Evolutionary conservation across 371 early-diverging fungal species (phyloP).

Genomic region (Mortierella sp.): DNA sequence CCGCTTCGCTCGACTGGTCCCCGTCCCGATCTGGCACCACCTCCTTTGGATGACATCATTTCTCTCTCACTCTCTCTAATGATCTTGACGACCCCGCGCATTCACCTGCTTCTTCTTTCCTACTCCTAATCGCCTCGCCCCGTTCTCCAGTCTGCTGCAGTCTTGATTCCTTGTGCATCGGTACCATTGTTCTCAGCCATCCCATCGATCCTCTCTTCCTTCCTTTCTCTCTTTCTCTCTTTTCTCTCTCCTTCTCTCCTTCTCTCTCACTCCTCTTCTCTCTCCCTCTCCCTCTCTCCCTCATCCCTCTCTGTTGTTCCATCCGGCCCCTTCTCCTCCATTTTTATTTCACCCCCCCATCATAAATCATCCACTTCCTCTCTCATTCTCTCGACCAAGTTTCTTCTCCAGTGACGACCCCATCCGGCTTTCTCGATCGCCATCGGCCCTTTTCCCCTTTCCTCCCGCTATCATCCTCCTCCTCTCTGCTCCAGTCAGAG

Average conservation of each 20-base stretch:
- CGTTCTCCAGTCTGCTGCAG: not conserved
- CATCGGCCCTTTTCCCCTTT: no score
- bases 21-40: no score
- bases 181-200: no score
- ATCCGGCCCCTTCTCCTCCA: not conserved
- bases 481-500: no score
- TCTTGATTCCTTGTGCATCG: no score
- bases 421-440: not conserved
- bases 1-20: not conserved
- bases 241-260: not conserved
- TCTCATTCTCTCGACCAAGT: not conserved
- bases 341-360: not conserved
- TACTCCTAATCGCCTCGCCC: not conserved
- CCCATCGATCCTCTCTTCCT: not conserved
- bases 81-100: not conserved
- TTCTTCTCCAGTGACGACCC: no score
- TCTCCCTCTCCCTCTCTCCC: not conserved
- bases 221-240: not conserved
- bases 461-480: no score
- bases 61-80: not conserved
- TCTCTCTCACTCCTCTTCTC: slow-evolving; percentile 2
- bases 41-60: not conserved
- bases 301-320: not conserved
- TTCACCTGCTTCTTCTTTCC: not conserved
- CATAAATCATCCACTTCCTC: not conserved